A percentile compares a stretch with the other conserved stretches of the same genome.
Conservation (phyloP, 1,284 basidiomycete species). For the Ustilago crameri region DNA sequence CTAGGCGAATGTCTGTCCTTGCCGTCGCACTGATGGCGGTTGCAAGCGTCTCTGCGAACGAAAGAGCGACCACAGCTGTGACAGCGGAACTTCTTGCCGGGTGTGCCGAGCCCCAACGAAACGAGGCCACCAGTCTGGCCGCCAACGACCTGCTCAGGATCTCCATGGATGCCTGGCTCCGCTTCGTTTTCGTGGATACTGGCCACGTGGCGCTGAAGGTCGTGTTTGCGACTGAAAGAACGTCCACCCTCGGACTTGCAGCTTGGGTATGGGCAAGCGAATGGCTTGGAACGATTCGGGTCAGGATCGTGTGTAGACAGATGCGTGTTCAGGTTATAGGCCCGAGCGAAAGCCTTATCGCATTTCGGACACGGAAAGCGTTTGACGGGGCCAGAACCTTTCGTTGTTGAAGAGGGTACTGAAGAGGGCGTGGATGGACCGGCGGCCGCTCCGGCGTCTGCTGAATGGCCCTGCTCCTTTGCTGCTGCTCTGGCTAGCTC, state of each 20-base stretch:
- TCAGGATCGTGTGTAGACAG: slow-evolving; percentile 85
- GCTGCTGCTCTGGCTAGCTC: slow-evolving; percentile 41
- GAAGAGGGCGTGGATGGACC: slow-evolving; percentile 9
- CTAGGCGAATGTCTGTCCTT: slow-evolving; percentile 18
- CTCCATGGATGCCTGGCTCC: slow-evolving; percentile 56
- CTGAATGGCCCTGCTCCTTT: slow-evolving; percentile 9
- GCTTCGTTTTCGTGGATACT: slow-evolving; percentile 76
- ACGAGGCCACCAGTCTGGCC: slow-evolving; percentile 54
- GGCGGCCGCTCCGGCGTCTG: neutral
- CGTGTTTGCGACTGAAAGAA: slow-evolving; percentile 88
- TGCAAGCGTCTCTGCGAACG: slow-evolving; percentile 62
- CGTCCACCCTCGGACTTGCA: slow-evolving; percentile 74
- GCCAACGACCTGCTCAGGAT: slow-evolving; percentile 48
- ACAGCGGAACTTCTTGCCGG: slow-evolving; percentile 64
- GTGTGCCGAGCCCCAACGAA: slow-evolving; percentile 58
- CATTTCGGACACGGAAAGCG: slow-evolving; percentile 63
- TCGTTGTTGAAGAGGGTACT: slow-evolving; percentile 13
- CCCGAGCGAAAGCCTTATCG: slow-evolving; percentile 81
- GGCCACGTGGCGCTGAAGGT: slow-evolving; percentile 83
- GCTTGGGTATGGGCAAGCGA: slow-evolving; percentile 80
- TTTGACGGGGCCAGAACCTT: slow-evolving; percentile 39
- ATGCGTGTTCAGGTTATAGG: slow-evolving; percentile 89
- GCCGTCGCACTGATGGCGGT: slow-evolving; percentile 57
- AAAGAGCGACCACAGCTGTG: slow-evolving; percentile 59
- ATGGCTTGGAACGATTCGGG: slow-evolving; percentile 80